Percentiles rank a stretch among this genome's conserved stretches.
Conservation (phyloP, 108 stramenopile species). For the Bacterosira constricta region DNA sequence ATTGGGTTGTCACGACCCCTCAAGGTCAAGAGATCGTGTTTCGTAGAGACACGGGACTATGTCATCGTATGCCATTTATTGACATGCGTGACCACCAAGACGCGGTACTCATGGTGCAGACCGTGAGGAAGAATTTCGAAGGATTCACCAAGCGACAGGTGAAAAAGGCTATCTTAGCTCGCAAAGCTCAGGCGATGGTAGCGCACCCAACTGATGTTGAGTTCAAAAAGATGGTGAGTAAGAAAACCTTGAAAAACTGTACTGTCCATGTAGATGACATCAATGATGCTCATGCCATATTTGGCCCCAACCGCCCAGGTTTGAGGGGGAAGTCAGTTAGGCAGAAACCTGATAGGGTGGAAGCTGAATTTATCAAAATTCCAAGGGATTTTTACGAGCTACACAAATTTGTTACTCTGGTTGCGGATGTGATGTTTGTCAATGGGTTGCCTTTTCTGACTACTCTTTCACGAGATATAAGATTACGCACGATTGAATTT, state of each 20-base stretch:
- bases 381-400: constrained; percentile 17
- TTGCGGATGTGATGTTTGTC: constrained; percentile 47
- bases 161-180: constrained; percentile 1
- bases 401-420: constrained; percentile 31
- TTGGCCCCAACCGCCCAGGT: constrained; percentile 27
- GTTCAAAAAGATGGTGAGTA: not conserved
- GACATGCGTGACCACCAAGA: too few relatives aligned
- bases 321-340: constrained; percentile 24
- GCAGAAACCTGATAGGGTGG: not conserved
- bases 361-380: not conserved
- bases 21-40: too few relatives aligned
- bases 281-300: constrained; percentile 29
- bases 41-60: too few relatives aligned
- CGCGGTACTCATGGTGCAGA: constrained; percentile 8
- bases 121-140: too few relatives aligned
- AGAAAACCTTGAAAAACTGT: constrained; percentile 33
- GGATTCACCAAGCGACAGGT: constrained; percentile 6
- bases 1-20: too few relatives aligned
- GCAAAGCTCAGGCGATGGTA: not conserved
- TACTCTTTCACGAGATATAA: constrained; percentile 30
- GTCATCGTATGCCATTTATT: too few relatives aligned
- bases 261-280: constrained; percentile 35
- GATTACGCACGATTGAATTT: constrained; percentile 8
- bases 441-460: constrained; percentile 43
- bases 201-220: constrained; percentile 2